Conservation (phyloP, 2,329 filamentous ascomycete species). For the Incumbomyces lentus region DNA sequence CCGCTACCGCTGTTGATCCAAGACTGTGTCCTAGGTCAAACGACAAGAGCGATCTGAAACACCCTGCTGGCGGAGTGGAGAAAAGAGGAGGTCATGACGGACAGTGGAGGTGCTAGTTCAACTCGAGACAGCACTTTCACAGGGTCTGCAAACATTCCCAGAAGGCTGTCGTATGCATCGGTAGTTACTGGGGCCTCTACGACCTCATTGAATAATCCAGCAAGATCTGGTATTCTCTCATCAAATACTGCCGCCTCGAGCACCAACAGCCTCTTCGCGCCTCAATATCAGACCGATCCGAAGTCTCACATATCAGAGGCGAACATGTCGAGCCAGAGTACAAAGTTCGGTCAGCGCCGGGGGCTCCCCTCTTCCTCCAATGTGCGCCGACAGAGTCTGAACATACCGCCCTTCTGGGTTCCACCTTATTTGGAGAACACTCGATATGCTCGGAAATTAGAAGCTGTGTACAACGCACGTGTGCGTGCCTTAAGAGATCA, state of each 20-base stretch:
- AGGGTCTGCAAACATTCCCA: slow-evolving; percentile 3
- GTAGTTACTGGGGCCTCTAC: slow-evolving; percentile 44
- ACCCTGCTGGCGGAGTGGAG: neutral
- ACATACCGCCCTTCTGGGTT: slow-evolving; percentile 52
- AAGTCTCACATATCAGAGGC: slow-evolving; percentile 32
- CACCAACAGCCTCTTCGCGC: slow-evolving; percentile 26
- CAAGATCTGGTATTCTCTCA: slow-evolving; percentile 27
- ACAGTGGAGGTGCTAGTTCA: neutral
- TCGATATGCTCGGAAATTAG: slow-evolving; percentile 65
- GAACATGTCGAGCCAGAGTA: slow-evolving; percentile 38
- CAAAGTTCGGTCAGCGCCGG: slow-evolving; percentile 32
- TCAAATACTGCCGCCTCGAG: slow-evolving; percentile 22
- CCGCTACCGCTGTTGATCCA: too few species aligned
- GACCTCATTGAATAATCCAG: slow-evolving; percentile 33
- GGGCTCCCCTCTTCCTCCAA: neutral
- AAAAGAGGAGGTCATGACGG: slow-evolving; percentile 3
- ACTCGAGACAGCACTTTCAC: neutral
- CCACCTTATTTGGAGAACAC: slow-evolving; percentile 76
- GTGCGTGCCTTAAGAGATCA: slow-evolving; percentile 4
- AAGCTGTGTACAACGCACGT: slow-evolving; percentile 57
- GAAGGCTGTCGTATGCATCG: slow-evolving; percentile 52
- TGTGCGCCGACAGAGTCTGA: neutral
- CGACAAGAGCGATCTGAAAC: too few species aligned
- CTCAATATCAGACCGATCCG: slow-evolving; percentile 26
- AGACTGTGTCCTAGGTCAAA: too few species aligned